Evolutionary conservation across 2,329 filamentous ascomycete genomes (phyloP), one percentile per base, ranked within the genome.

Genomic region (Pseudopithomyces maydicus): DNA sequence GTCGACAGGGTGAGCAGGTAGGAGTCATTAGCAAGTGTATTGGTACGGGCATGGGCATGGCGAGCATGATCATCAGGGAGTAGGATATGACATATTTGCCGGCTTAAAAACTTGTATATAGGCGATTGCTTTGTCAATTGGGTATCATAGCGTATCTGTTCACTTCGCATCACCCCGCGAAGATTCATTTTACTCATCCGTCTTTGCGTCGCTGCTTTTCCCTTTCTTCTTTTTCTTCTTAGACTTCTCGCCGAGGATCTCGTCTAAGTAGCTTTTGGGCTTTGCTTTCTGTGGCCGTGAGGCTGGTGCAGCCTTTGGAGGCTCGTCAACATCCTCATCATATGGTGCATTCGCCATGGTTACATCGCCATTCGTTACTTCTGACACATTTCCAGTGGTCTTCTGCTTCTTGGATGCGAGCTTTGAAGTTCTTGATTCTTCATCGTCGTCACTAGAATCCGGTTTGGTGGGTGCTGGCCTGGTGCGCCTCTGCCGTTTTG

Each of bases 1-100:
- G 86, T 77, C 77, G 90, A 66, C 83, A 82, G 53, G 84, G 87
- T 1, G 83, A 90, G 56, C 83, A 94, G 75, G 80, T 96, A 46
- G 92, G 93, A 64, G 91, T 97, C 43, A 85, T 96, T 54, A 95
- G 90, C 70, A 96, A 97, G 91, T 97, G 93, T 75, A 80, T 82
- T 64, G 81, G 81, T 2, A 82, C 81, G 17, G 77, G 77, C 0
- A 83, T 83, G 81, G 81, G 81, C 0, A 82, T 82, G 80, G 81
- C 81, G 35, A 80, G 78, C 67, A 75, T 82, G 74, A 78, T 83
- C 61, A 77, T 82, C 2, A 69, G 79, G 49, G 80, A 82, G 63
- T 81, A 74, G 52, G 33, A 10, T 19, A 14, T 11, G 19, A 19
- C 42, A 15, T 15, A 26, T 39, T 14, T 38, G n/a, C n/a, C n/a